phyloP scores from a whole-genome alignment of 352 stramenopile genomes.

The Phytophthora quininea region DNA sequence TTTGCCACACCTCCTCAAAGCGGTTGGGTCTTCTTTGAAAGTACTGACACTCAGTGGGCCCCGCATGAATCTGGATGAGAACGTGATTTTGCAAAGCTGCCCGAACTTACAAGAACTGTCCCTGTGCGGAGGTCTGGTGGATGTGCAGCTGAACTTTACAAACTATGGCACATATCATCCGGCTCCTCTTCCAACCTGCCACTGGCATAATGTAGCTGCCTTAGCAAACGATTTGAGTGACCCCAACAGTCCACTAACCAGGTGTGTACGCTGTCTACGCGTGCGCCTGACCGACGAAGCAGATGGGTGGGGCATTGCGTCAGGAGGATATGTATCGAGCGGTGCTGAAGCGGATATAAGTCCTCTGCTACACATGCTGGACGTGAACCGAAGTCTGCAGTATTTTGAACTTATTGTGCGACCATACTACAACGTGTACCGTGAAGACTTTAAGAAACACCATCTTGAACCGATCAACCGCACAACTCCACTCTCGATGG shows the following conservation, averaged over 20 bases:
- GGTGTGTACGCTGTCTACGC: not conserved
- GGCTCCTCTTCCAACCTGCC: not conserved
- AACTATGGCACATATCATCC: not conserved
- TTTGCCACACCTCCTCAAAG: not conserved
- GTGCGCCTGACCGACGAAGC: not conserved
- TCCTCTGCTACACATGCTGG: slow-evolving; percentile 16
- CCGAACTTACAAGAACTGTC: not conserved
- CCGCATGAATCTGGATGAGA: not conserved
- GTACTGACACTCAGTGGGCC: not conserved
- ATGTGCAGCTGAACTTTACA: not conserved
- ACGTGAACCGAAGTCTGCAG: slow-evolving; percentile 12
- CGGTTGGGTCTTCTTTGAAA: not conserved
- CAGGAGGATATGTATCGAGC: not conserved
- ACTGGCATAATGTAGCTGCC: not conserved
- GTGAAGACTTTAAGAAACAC: slow-evolving; percentile 13
- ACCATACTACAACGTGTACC: slow-evolving; percentile 16
- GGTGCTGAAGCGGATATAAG: slow-evolving; percentile 5
- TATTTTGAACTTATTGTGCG: slow-evolving; percentile 24
- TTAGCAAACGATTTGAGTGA: not conserved
- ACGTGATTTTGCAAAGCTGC: not conserved
- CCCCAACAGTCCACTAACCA: not conserved
- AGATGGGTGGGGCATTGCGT: not conserved
- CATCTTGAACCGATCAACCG: slow-evolving; percentile 15
- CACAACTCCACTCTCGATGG: not conserved
- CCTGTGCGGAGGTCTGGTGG: not conserved